Evolutionary conservation across 805 yeast genomes (phyloP).

Genomic region (Barnettozyma pratensis): DNA sequence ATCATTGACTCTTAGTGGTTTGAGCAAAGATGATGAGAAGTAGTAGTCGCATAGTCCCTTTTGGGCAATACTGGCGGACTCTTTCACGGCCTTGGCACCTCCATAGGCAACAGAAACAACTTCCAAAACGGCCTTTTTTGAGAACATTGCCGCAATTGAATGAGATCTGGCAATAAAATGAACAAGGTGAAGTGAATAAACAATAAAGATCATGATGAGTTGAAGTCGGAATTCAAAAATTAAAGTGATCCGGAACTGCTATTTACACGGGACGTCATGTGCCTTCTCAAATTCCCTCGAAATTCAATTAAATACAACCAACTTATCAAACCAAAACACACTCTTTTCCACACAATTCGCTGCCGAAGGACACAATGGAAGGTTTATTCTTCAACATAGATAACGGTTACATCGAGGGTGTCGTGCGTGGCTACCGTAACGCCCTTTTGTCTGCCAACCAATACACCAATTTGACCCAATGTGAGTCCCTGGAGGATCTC

Average conservation of each 20-base stretch:
- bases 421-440: slow-evolving; percentile 89
- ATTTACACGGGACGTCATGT: no score
- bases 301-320: not conserved
- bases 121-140: slow-evolving; percentile 18
- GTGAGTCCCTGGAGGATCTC: slow-evolving; percentile 91
- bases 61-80: slow-evolving; percentile 8
- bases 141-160: slow-evolving; percentile 8
- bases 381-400: slow-evolving; percentile 90
- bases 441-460: slow-evolving; percentile 75
- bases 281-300: no score
- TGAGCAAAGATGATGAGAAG: slow-evolving; percentile 19
- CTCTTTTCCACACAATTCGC: not conserved
- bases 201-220: no score
- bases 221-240: no score
- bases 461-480: slow-evolving; percentile 89
- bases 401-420: slow-evolving; percentile 85
- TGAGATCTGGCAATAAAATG: no score
- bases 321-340: not conserved
- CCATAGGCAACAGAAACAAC: slow-evolving; percentile 15
- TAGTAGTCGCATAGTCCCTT: slow-evolving; percentile 15
- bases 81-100: slow-evolving; percentile 13
- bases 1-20: slow-evolving; percentile 20
- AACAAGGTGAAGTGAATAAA: no score
- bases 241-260: not conserved
- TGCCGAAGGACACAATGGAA: slow-evolving; percentile 56